Conservation (phyloP, 176 grass and related monocot species). For the Melocanna baccifera region DNA sequence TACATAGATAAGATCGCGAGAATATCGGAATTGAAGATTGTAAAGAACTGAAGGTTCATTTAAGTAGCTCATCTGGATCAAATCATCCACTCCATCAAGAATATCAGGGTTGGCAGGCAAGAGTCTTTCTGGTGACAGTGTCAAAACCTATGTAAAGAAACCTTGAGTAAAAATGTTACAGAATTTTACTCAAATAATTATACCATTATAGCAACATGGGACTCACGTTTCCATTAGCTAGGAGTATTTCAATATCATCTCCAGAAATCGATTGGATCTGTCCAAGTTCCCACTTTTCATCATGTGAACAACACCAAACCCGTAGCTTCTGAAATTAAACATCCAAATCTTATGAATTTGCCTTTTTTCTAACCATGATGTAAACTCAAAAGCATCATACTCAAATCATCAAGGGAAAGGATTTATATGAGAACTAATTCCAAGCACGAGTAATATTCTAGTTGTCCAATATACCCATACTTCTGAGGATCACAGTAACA, state of each 20-base stretch:
- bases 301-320: slow-evolving; percentile 72
- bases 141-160: slow-evolving; percentile 64
- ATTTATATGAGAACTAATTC: slow-evolving; percentile 24
- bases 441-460: background rate
- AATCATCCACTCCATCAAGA: slow-evolving; percentile 92
- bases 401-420: slow-evolving; percentile 2
- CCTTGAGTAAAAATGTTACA: slow-evolving; percentile 27
- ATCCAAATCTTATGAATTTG: slow-evolving; percentile 1
- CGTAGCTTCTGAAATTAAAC: slow-evolving; percentile 68
- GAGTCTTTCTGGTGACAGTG: slow-evolving; percentile 58
- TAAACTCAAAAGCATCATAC: slow-evolving; percentile 7
- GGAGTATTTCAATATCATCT: slow-evolving; percentile 63
- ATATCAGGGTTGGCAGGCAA: slow-evolving; percentile 86
- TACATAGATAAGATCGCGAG: slow-evolving; percentile 79
- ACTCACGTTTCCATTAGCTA: slow-evolving; percentile 72
- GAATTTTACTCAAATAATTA: slow-evolving; percentile 16
- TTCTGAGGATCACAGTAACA: slow-evolving; percentile 17
- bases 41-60: slow-evolving; percentile 88
- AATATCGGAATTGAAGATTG: slow-evolving; percentile 77
- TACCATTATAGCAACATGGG: slow-evolving; percentile 15
- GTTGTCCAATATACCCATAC: slow-evolving; percentile 23
- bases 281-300: slow-evolving; percentile 79
- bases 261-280: slow-evolving; percentile 76
- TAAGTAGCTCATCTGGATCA: slow-evolving; percentile 94
- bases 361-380: slow-evolving; percentile 1